A percentile compares a stretch with the other conserved stretches of the same genome.
phyloP scores from a whole-genome alignment of 2,329 filamentous ascomycete genomes.

The Scytalidium sp. region DNA sequence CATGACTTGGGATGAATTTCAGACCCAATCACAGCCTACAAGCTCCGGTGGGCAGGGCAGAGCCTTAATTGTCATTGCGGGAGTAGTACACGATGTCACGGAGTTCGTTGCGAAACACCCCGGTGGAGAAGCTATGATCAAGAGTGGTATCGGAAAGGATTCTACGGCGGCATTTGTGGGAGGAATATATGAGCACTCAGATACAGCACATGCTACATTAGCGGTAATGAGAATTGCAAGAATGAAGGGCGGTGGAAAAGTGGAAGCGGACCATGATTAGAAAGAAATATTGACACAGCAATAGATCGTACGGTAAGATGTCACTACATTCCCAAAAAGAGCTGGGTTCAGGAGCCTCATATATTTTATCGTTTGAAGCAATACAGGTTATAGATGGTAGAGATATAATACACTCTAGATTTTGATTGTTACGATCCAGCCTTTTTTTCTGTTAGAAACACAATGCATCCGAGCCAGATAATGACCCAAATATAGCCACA shows the following conservation, averaged over 20 bases:
- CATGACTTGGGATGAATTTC: not conserved
- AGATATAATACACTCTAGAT: no score
- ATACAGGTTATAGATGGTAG: no score
- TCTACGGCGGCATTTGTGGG: constrained; percentile 69
- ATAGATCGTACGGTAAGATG: not conserved
- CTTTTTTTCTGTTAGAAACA: no score
- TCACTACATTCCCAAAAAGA: no score
- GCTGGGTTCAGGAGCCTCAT: no score
- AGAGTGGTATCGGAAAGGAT: constrained; percentile 61
- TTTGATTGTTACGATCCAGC: no score
- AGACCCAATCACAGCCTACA: not conserved
- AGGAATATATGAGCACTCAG: constrained; percentile 48
- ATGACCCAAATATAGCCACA: no score
- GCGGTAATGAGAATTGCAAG: not conserved
- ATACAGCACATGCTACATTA: not conserved
- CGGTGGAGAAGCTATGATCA: constrained; percentile 65
- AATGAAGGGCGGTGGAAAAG: not conserved
- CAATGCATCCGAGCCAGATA: no score
- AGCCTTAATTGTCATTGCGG: constrained; percentile 57
- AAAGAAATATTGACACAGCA: not conserved
- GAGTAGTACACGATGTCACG: constrained; percentile 82
- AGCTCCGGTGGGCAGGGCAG: constrained; percentile 35
- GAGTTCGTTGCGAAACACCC: constrained; percentile 94
- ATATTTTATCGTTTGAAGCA: no score
- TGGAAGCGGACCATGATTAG: not conserved